Evolutionary conservation across 75 land plant species (phyloP), one percentile per base, ranked within the genome.

Genomic region (Sequoia sempervirens): DNA sequence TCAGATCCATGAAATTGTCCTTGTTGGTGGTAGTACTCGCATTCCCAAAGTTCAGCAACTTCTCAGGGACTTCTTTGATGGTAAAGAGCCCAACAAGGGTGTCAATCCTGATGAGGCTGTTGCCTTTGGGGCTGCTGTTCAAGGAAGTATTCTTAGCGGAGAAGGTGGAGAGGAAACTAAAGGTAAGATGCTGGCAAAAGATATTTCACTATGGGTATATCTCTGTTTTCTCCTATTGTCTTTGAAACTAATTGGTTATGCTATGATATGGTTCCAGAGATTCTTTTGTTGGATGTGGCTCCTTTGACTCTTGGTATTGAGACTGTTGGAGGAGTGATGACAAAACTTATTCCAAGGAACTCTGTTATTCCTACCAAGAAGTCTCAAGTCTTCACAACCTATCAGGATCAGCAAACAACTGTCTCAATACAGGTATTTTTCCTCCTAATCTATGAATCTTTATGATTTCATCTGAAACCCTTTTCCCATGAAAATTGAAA

Each of bases 21-120:
- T 96, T 82, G 96, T 96, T 84, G 98, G 98, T 75, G 98, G 96
- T 34, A 96, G 96, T 79, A 96, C 98, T 37, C 91, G 98, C 75
- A 88, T 97, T 90, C 98, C 99, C 18, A 97, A 97, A 87, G 96
- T 96, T 76, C 99, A 96, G 83, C 96, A 97, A 82, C 89, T 97
- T n/a, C 82, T 97, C 37, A 96, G 94, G 87, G 99, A 97, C 32
- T 97, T 84, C 91, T 97, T 97, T 76, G 98, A 94, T 82, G 99
- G 99, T 12, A 97, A 97, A 83, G 99, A 97, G 72, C 98, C 98
- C 11, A 97, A 92, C 93, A 97, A 94, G 92, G 98, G 99, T 81
- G 99, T 97, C 70, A 97, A 97, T 88, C 99, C 98, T 5, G 97
- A 96, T 80, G 99, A 96, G 88, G 99, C 99, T 38, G 99, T 96